phyloP scores from a whole-genome alignment of 2,329 filamentous ascomycete genomes.

The Cladophialophora exuberans region DNA sequence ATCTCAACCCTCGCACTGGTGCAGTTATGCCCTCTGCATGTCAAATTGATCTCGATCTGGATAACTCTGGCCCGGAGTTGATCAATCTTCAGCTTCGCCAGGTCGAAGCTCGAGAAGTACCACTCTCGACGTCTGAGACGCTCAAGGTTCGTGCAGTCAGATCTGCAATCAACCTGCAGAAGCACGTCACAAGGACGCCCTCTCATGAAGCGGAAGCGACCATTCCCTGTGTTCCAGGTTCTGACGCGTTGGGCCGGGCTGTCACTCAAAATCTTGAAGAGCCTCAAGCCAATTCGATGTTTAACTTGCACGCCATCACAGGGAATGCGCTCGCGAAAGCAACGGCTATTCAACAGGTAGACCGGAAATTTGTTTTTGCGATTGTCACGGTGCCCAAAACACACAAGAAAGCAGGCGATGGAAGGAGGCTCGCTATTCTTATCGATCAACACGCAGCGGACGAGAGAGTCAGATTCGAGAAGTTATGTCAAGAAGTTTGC shows the following conservation, averaged over 20 bases:
- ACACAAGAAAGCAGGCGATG: background rate
- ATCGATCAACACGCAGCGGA: constrained; percentile 96
- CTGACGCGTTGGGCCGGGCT: background rate
- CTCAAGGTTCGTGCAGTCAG: background rate
- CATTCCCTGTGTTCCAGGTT: background rate
- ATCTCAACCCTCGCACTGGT: constrained; percentile 48
- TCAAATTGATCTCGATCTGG: background rate
- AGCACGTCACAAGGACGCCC: background rate
- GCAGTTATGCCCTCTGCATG: constrained; percentile 24
- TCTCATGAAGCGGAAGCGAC: background rate
- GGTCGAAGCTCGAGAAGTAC: background rate
- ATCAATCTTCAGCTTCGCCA: background rate
- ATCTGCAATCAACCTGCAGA: background rate
- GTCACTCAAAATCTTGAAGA: background rate
- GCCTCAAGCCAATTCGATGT: background rate
- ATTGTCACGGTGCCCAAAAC: constrained; percentile 54
- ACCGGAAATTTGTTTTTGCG: constrained; percentile 80
- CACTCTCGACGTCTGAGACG: background rate
- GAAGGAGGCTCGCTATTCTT: constrained; percentile 62
- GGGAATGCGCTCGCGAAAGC: constrained; percentile 59
- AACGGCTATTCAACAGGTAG: constrained; percentile 77
- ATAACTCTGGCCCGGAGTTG: background rate
- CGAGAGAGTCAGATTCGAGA: constrained; percentile 80
- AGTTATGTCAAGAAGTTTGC: constrained; percentile 65
- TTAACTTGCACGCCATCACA: background rate